Evolutionary conservation across 108 stramenopile species (phyloP).

Genomic region (Skeletonema marinoi): DNA sequence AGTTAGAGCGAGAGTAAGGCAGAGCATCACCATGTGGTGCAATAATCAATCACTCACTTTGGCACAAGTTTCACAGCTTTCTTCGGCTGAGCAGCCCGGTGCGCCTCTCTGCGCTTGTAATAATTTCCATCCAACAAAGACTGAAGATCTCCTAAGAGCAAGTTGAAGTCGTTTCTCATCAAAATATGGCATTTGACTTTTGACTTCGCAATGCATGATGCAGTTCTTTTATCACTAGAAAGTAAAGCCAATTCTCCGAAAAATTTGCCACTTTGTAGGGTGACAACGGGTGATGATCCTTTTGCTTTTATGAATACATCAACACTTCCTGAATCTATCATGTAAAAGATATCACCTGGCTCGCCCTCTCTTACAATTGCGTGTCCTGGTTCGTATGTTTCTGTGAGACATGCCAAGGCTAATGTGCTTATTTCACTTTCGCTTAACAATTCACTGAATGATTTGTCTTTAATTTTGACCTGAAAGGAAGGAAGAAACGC

Average conservation of each 20-base stretch:
- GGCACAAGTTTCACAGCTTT: conserved; percentile 9
- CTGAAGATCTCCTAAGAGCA: conserved; percentile 64
- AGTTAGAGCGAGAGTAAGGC: not conserved
- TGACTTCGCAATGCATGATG: conserved; percentile 54
- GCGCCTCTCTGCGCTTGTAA: conserved; percentile 10
- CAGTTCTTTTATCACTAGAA: conserved; percentile 31
- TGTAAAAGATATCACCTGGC: conserved; percentile 54
- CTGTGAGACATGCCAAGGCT: conserved; percentile 27
- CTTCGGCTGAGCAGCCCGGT: conserved; percentile 1
- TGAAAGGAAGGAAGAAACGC: conserved; percentile 36
- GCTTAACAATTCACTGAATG: conserved; percentile 34
- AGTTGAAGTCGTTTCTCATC: conserved; percentile 66
- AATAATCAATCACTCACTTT: not conserved
- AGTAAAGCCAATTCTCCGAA: conserved; percentile 58
- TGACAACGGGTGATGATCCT: conserved; percentile 36
- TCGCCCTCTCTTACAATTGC: conserved; percentile 54
- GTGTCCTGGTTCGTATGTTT: conserved; percentile 31
- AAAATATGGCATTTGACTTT: conserved; percentile 45
- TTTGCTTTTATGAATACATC: conserved; percentile 34
- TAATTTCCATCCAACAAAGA: conserved; percentile 42
- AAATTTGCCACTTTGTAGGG: conserved; percentile 38
- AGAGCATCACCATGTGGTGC: not conserved
- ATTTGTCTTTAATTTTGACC: conserved; percentile 52
- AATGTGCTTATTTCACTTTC: conserved; percentile 45
- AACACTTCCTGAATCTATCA: conserved; percentile 55